Evolutionary conservation across 352 stramenopile genomes (phyloP).

Genomic region (Phytopythium vexans): DNA sequence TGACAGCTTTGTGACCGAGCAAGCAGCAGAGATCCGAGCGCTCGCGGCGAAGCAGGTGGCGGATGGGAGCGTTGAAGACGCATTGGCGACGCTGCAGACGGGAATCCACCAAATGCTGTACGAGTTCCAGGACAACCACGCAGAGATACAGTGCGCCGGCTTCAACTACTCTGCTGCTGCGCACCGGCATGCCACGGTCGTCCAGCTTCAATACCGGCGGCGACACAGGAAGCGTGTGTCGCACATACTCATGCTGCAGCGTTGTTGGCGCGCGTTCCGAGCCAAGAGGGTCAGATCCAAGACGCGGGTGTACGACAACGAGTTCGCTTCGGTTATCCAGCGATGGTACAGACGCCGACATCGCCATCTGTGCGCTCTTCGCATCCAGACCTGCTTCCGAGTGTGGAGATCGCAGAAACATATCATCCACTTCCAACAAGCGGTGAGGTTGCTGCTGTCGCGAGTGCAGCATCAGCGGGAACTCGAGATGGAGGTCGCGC

Average conservation of each 20-base stretch:
- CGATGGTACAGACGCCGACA: slow-evolving; percentile 27
- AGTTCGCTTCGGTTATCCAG: slow-evolving; percentile 29
- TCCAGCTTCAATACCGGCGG: slow-evolving; percentile 36
- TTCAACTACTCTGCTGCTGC: slow-evolving; percentile 47
- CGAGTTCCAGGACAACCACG: slow-evolving; percentile 32
- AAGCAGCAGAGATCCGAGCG: slow-evolving; percentile 9
- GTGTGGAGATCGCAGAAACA: slow-evolving; percentile 36
- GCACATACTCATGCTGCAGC: slow-evolving; percentile 28
- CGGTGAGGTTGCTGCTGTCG: slow-evolving; percentile 25
- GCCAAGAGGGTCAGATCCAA: slow-evolving; percentile 3
- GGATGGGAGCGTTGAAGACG: slow-evolving; percentile 25
- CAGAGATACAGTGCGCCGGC: slow-evolving; percentile 15
- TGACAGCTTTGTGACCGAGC: neutral
- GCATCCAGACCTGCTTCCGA: slow-evolving; percentile 44
- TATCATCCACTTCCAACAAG: slow-evolving; percentile 25
- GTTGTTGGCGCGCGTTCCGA: slow-evolving; percentile 29
- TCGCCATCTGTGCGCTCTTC: slow-evolving; percentile 13
- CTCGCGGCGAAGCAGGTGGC: slow-evolving; percentile 13
- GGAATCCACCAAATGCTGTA: slow-evolving; percentile 44
- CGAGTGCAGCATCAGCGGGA: slow-evolving; percentile 16
- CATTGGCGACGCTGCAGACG: slow-evolving; percentile 37
- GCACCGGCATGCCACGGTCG: slow-evolving; percentile 23
- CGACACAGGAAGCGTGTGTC: slow-evolving; percentile 24
- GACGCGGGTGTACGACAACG: slow-evolving; percentile 15
- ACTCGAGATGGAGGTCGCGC: slow-evolving; percentile 10